phyloP scores from a whole-genome alignment of 1,284 basidiomycete genomes.

The Ceratobasidium sp. region DNA sequence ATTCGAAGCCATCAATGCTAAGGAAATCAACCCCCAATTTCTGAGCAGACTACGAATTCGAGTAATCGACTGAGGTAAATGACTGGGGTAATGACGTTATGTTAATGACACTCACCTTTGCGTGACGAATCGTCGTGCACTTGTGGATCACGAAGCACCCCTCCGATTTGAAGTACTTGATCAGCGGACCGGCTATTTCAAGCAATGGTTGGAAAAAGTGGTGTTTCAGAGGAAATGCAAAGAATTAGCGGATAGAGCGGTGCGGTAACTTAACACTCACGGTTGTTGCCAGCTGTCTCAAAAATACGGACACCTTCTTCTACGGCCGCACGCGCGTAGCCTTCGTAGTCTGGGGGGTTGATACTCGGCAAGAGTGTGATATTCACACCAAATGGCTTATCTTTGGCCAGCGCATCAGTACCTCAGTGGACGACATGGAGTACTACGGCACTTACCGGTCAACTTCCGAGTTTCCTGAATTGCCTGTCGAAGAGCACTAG shows the following conservation, averaged over 20 bases:
- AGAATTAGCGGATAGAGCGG: background rate
- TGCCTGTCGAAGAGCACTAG: constrained; percentile 82
- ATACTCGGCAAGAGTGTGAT: constrained; percentile 90
- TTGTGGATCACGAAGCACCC: constrained; percentile 87
- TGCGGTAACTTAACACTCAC: constrained; percentile 53
- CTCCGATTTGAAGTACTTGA: constrained; percentile 78
- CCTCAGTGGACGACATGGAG: background rate
- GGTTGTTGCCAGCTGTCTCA: constrained; percentile 93
- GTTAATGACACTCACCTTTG: constrained; percentile 59
- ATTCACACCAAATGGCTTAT: constrained; percentile 89
- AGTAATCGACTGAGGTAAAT: background rate
- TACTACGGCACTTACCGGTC: constrained; percentile 50
- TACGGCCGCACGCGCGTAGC: constrained; percentile 45
- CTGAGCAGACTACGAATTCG: constrained; percentile 60
- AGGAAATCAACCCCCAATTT: constrained; percentile 83
- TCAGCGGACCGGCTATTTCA: constrained; percentile 56
- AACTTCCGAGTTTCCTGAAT: constrained; percentile 77
- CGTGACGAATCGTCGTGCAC: constrained; percentile 87
- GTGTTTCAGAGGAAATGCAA: background rate
- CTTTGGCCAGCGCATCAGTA: constrained; percentile 33
- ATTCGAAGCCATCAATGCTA: constrained; percentile 90
- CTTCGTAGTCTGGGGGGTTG: constrained; percentile 86
- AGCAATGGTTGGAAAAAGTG: background rate
- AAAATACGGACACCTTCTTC: constrained; percentile 81
- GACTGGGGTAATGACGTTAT: constrained; percentile 39